Conservation (phyloP, 371 early-diverging fungal species). For the Synchytrium microbalum region DNA sequence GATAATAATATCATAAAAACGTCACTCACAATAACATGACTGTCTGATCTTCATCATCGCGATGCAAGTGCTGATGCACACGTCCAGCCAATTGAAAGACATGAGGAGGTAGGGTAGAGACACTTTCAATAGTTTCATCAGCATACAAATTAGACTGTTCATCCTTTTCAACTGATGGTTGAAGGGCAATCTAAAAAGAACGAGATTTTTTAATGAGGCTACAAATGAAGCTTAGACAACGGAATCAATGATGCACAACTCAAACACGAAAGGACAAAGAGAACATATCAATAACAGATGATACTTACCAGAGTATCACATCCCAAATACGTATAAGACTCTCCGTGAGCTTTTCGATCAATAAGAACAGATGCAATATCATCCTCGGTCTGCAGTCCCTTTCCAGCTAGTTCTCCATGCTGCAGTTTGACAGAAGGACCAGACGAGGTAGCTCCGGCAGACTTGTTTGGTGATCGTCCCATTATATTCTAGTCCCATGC, state of each 20-base stretch:
- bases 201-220: too few species aligned
- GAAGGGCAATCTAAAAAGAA: neutral
- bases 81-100: slow-evolving; percentile 77
- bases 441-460: too few species aligned
- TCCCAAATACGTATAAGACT: neutral
- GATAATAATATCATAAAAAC: slow-evolving; percentile 5
- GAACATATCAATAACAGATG: neutral
- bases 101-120: slow-evolving; percentile 57
- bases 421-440: too few species aligned
- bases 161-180: neutral
- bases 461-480: too few species aligned
- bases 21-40: slow-evolving; percentile 35
- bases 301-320: neutral
- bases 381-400: neutral
- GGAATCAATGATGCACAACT: too few species aligned
- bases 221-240: too few species aligned
- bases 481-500: too few species aligned
- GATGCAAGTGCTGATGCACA: slow-evolving; percentile 62
- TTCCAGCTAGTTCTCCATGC: too few species aligned
- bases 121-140: neutral
- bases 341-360: neutral
- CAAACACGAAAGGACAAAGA: neutral
- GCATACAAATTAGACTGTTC: neutral
- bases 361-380: neutral
- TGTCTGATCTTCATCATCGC: slow-evolving; percentile 44